Evolutionary conservation across 2,329 filamentous ascomycete genomes (phyloP).

Genomic region (Talaromyces sp.): DNA sequence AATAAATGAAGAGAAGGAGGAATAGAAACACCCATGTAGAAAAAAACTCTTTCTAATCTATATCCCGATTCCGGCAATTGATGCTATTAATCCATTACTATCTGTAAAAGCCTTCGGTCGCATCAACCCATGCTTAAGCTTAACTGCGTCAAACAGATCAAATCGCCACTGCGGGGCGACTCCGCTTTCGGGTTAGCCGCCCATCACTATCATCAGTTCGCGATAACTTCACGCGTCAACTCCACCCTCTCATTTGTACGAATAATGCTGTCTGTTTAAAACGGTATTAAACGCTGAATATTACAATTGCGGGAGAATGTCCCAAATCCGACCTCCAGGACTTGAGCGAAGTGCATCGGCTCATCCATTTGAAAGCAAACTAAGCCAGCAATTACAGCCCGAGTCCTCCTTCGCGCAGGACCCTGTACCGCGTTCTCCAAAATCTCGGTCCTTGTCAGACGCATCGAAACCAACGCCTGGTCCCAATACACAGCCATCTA

Average conservation of each 20-base stretch:
- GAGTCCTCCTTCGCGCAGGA: conserved; percentile 18
- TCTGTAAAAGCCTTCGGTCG: too few species aligned
- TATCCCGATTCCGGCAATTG: too few species aligned
- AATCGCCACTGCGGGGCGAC: conserved; percentile 13
- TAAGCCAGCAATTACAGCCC: conserved; percentile 41
- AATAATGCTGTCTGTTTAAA: neutral
- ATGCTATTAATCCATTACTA: too few species aligned
- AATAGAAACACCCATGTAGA: too few species aligned
- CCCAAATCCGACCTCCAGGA: conserved; percentile 22
- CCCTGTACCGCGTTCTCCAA: conserved; percentile 42
- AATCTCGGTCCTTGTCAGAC: conserved; percentile 68
- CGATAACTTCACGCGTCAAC: conserved; percentile 5
- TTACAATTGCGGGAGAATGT: conserved; percentile 15
- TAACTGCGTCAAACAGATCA: neutral
- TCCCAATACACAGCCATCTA: conserved; percentile 58
- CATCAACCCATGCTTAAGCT: neutral
- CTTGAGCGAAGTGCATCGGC: conserved; percentile 23
- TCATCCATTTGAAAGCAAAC: conserved; percentile 38
- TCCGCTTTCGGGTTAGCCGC: conserved; percentile 20
- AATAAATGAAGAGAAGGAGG: too few species aligned
- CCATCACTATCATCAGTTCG: neutral
- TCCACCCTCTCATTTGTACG: neutral
- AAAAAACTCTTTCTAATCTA: neutral
- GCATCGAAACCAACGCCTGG: conserved; percentile 60
- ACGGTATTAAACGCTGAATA: neutral